phyloP scores from a whole-genome alignment of 2,329 filamentous ascomycete species.

The Curvularia spicifera region DNA sequence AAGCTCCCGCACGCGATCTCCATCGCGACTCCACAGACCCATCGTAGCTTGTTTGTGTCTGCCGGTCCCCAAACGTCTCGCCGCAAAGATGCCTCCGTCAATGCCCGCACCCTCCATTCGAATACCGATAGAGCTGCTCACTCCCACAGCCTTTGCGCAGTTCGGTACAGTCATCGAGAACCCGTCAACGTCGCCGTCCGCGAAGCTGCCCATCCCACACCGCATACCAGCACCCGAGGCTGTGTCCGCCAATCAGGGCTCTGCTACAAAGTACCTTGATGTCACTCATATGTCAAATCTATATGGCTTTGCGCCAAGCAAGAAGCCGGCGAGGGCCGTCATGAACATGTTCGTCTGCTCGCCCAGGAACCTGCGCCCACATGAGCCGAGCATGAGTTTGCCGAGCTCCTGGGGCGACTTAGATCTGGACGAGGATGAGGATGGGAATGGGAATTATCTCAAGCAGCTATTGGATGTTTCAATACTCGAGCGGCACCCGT shows the following conservation, averaged over 20 bases:
- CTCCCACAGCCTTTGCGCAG: conserved; percentile 69
- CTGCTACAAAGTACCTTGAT: conserved; percentile 83
- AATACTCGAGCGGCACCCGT: conserved; percentile 90
- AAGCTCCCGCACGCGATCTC: conserved; percentile 22
- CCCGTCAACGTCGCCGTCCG: conserved; percentile 60
- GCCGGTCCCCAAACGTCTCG: conserved; percentile 1
- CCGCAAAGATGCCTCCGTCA: conserved; percentile 46
- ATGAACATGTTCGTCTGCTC: conserved; percentile 92
- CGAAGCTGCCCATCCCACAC: conserved; percentile 55
- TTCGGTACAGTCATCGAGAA: conserved; percentile 87
- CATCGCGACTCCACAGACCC: conserved; percentile 12
- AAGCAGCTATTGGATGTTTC: conserved; percentile 65
- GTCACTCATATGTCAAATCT: conserved; percentile 76
- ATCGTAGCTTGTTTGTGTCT: conserved; percentile 6
- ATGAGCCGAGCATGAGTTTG: conserved; percentile 46
- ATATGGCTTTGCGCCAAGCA: conserved; percentile 70
- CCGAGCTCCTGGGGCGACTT: conserved; percentile 45
- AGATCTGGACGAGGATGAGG: conserved; percentile 42
- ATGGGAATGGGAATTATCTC: conserved; percentile 26
- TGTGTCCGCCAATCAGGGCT: conserved; percentile 80
- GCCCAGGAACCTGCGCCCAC: conserved; percentile 63
- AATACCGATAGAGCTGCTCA: conserved; percentile 70
- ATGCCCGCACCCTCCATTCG: conserved; percentile 50
- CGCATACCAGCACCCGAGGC: conserved; percentile 54
- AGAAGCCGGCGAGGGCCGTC: conserved; percentile 63